Base-by-base conservation (phyloP, 768 basidiomycete species). In the Leucosporidium scottii region DNA sequence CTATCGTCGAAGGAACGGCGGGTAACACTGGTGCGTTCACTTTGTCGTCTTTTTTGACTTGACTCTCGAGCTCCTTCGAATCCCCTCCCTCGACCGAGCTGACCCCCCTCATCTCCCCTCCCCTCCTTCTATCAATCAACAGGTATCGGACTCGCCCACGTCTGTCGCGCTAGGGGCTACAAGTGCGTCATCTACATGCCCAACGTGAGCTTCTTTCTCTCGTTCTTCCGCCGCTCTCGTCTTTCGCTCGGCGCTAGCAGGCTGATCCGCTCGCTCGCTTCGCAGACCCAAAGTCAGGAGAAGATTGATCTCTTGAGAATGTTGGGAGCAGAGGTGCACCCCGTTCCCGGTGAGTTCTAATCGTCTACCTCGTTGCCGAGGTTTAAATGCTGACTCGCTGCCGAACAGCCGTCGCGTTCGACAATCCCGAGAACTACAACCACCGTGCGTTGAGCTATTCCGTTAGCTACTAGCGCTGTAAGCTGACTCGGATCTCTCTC, bases 151-250 rank as follows among this genome's bases (percentile, higher is more conserved):
- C 63, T 72, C 48, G 74, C 91, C 9, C 92, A 93, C 75, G 93
- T 98, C 62, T 97, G 96, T 79, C 82, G 96, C 71, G 85, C 91
- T 10, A 85, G 82, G 74, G 93, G 96, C 4, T 98, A 99, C 82
- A 90, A 87, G 77, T 98, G 96, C 78, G 94, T 99, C 15, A 99
- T 99, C 76, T 99, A 90, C 84, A 98, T 99, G 94, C 94, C 94
- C 36, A 82, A 96, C 78, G 91, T 88, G 6, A 90, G 96, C 34
- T 83, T 27, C 9, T 18, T 51, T 23, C 12, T 6, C 31, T 55
- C 25, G 20, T 10, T 10, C 13, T 27, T 25, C 27, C 50, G 30
- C 21, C n/a, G 23, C 23, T 27, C 63, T 34, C 27, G 3, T 25
- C 15, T 18, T 1, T 4, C 23, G 13, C 27, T 34, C 39, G 9